phyloP scores from a whole-genome alignment of 352 stramenopile genomes.

The Peronospora belbahrii region DNA sequence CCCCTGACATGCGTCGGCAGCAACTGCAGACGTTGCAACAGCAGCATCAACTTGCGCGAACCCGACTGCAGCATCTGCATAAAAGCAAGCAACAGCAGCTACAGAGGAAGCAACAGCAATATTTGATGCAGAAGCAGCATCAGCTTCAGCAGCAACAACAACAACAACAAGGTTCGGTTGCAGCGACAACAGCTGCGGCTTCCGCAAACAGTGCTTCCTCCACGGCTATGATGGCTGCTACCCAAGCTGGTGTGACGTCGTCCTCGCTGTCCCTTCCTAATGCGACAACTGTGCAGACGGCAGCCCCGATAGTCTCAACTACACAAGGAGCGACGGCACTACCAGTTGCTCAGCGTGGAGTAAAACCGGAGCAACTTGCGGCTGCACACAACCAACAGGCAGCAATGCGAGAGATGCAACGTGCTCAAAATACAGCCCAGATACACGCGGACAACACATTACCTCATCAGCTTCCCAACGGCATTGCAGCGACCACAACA shows the following conservation, averaged over 20 bases:
- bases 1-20: constrained; percentile 50
- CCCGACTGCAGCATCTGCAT: constrained; percentile 61
- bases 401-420: constrained; percentile 51
- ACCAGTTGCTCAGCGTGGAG: constrained; percentile 25
- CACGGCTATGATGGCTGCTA: constrained; percentile 25
- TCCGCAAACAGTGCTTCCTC: constrained; percentile 17
- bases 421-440: constrained; percentile 46
- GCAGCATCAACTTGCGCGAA: constrained; percentile 59
- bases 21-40: constrained; percentile 73
- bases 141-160: constrained; percentile 63
- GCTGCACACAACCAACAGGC: constrained; percentile 57
- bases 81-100: constrained; percentile 77
- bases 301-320: constrained; percentile 24
- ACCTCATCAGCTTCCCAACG: constrained; percentile 27
- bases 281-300: constrained; percentile 32
- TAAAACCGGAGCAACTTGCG: constrained; percentile 53
- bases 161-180: constrained; percentile 33
- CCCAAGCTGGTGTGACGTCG: constrained; percentile 25
- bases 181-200: constrained; percentile 12
- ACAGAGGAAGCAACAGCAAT: constrained; percentile 76
- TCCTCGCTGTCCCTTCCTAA: constrained; percentile 31
- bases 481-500: constrained; percentile 7
- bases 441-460: constrained; percentile 32
- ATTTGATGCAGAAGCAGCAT: constrained; percentile 71
- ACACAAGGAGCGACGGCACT: constrained; percentile 23